phyloP scores from a whole-genome alignment of 1,139 yeast genomes.

The Yamadazyma kanchanaburiensis region DNA sequence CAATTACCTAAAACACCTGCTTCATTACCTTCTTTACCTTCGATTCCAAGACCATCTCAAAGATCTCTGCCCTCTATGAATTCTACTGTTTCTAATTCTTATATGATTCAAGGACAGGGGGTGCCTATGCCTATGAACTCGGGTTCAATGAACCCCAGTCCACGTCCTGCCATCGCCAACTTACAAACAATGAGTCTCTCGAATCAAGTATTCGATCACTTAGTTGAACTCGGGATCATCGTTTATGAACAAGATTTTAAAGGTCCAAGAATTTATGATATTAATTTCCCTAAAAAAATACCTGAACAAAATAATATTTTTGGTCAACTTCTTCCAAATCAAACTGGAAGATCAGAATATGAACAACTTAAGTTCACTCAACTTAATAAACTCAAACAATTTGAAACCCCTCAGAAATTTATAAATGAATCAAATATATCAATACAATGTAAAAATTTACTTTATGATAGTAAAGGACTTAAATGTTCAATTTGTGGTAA shows the following conservation, averaged over 20 bases:
- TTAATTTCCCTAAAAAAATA: conserved; percentile 31
- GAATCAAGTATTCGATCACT: conserved; percentile 27
- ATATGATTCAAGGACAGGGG: neutral
- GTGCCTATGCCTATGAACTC: neutral
- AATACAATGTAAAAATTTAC: conserved; percentile 25
- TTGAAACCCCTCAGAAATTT: conserved; percentile 33
- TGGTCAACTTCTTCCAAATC: conserved; percentile 29
- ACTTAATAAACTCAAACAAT: conserved; percentile 22
- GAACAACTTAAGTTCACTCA: conserved; percentile 28
- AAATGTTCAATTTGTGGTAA: conserved; percentile 92
- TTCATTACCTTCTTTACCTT: conserved; percentile 12
- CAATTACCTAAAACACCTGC: conserved; percentile 9
- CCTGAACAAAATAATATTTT: conserved; percentile 18
- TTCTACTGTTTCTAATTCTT: neutral
- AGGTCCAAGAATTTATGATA: conserved; percentile 35
- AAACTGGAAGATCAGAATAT: conserved; percentile 27
- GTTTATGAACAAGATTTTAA: conserved; percentile 41
- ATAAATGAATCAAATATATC: conserved; percentile 32
- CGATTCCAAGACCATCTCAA: neutral
- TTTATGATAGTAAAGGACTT: conserved; percentile 64
- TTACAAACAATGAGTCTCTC: conserved; percentile 13
- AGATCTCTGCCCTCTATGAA: neutral
- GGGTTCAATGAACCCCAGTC: neutral
- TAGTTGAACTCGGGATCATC: conserved; percentile 37
- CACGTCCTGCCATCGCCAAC: neutral